phyloP scores from a whole-genome alignment of 305 asterid genomes.

The Euphrasia arctica region DNA sequence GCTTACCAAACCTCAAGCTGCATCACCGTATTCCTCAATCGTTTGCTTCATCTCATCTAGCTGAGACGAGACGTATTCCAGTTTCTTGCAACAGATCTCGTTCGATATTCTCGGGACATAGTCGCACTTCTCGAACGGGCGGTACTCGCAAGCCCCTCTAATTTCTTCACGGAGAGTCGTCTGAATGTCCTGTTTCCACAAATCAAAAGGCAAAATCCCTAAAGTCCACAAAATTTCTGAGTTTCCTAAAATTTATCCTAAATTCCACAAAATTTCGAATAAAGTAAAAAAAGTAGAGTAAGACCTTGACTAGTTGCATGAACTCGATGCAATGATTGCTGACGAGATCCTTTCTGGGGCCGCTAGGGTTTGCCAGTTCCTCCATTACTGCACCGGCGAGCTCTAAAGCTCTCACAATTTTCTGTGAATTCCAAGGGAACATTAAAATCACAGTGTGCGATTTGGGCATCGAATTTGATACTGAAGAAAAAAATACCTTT shows the following conservation, averaged over 20 bases:
- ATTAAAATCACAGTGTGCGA: not conserved
- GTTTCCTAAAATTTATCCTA: not conserved
- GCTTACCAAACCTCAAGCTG: slow-evolving; percentile 33
- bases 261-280: not conserved
- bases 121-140: slow-evolving; percentile 97
- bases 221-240: slow-evolving; percentile 1
- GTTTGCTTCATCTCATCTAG: slow-evolving; percentile 73
- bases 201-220: slow-evolving; percentile 20
- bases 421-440: slow-evolving; percentile 34
- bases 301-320: slow-evolving; percentile 84
- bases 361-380: slow-evolving; percentile 83
- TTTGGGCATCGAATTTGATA: not conserved
- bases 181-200: slow-evolving; percentile 67
- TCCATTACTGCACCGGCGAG: slow-evolving; percentile 93
- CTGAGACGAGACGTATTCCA: slow-evolving; percentile 65
- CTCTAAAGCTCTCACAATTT: slow-evolving; percentile 83
- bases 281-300: not conserved
- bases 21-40: slow-evolving; percentile 53
- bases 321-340: slow-evolving; percentile 77
- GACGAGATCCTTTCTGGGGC: slow-evolving; percentile 83
- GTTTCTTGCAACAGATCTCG: slow-evolving; percentile 88
- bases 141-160: slow-evolving; percentile 89
- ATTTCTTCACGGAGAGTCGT: slow-evolving; percentile 88
- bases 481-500: slow-evolving; percentile 44
- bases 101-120: slow-evolving; percentile 71